A percentile compares a stretch with the other conserved stretches of the same genome.
phyloP scores from a whole-genome alignment of 345 rosid genomes.

The Gossypium turneri region DNA sequence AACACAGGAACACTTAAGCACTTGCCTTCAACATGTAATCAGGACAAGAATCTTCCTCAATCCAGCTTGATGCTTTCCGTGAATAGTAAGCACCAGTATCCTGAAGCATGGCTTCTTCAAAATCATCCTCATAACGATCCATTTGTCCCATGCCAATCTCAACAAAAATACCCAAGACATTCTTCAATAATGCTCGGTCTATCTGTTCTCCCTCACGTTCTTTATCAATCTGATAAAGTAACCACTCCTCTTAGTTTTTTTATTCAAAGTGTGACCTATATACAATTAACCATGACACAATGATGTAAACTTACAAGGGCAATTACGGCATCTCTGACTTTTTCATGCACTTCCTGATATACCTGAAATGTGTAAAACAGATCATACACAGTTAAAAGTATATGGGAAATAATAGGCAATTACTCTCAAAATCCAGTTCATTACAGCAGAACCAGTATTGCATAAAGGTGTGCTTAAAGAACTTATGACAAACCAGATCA shows the following conservation, averaged over 20 bases:
- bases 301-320: constrained; percentile 47
- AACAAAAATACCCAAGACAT: constrained; percentile 68
- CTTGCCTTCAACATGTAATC: constrained; percentile 78
- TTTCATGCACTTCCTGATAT: constrained; percentile 46
- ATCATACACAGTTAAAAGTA: neutral
- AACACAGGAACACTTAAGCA: neutral
- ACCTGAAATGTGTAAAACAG: constrained; percentile 41
- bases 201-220: constrained; percentile 93
- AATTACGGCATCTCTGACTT: constrained; percentile 67
- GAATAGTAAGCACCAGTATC: constrained; percentile 77
- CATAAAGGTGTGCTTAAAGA: neutral
- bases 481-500: constrained; percentile 46
- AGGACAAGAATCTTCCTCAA: constrained; percentile 69
- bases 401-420: neutral
- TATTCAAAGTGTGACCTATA: neutral
- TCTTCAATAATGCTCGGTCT: constrained; percentile 74
- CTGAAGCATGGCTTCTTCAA: constrained; percentile 66
- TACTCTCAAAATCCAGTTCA: neutral
- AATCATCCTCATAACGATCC: constrained; percentile 70
- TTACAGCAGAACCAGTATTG: neutral
- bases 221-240: constrained; percentile 56
- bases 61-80: constrained; percentile 88
- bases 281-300: neutral
- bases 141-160: constrained; percentile 82
- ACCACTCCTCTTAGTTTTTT: neutral